These are phyloP conservation scores for Xylaria polymorpha DNA, from an alignment of 2,329 filamentous ascomycete species.

Conservation along the genomic window DNA sequence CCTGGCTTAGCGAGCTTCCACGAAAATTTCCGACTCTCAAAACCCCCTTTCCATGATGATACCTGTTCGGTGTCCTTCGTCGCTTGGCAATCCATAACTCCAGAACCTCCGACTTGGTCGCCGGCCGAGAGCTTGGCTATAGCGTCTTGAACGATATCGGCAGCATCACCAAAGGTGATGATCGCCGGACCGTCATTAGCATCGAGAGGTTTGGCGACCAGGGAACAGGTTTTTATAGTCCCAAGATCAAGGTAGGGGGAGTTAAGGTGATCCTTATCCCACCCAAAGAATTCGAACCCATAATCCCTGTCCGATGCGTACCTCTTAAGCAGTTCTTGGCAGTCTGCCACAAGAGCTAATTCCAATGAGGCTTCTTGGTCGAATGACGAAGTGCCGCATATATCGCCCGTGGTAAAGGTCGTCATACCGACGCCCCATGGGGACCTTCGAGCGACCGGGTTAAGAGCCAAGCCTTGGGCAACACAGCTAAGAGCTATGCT, in stretches of 20 bases:
- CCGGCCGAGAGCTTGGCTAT: background rate
- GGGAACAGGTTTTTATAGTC: background rate
- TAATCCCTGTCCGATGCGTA: background rate
- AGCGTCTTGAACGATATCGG: background rate
- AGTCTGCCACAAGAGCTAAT: background rate
- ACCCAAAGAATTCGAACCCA: background rate
- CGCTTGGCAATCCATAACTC: background rate
- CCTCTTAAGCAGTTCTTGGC: background rate
- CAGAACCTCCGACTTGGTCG: background rate
- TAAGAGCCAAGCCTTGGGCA: background rate
- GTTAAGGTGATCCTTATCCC: background rate
- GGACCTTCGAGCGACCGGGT: background rate
- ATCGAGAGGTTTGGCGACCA: background rate
- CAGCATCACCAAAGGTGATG: background rate
- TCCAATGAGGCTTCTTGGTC: background rate
- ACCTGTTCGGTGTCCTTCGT: background rate
- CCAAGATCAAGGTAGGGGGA: background rate
- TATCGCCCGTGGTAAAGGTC: background rate
- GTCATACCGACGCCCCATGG: background rate
- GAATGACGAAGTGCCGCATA: background rate
- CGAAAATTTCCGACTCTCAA: background rate
- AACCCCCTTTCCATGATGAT: background rate
- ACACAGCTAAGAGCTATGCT: background rate
- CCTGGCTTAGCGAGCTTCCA: conserved; percentile 6
- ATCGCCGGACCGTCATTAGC: background rate